Percentiles rank a stretch among this genome's conserved stretches.
Evolutionary conservation across 2,329 filamentous ascomycete genomes (phyloP).

Genomic region (Fusarium sp.): DNA sequence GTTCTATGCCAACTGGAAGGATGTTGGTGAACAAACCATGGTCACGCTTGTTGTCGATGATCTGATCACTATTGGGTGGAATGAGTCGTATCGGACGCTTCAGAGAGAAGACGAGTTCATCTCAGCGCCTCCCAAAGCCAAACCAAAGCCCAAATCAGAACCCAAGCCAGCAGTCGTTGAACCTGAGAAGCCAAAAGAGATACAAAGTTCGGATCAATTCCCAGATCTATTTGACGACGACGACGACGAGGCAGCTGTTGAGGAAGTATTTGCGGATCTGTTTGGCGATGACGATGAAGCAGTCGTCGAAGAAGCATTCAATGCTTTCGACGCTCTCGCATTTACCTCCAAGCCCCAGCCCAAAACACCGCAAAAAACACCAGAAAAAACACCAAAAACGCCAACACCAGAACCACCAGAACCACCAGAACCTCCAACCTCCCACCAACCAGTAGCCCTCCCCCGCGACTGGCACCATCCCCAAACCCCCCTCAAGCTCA

Average conservation of each 20-base stretch:
- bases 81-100: slow-evolving; percentile 55
- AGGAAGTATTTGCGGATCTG: slow-evolving; percentile 51
- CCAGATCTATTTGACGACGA: slow-evolving; percentile 10
- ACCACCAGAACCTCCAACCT: neutral
- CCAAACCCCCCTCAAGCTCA: slow-evolving; percentile 64
- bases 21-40: slow-evolving; percentile 46
- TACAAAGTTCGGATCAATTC: neutral
- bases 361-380: slow-evolving; percentile 18
- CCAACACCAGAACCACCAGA: no score
- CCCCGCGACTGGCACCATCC: slow-evolving; percentile 59
- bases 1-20: slow-evolving; percentile 54
- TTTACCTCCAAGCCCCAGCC: slow-evolving; percentile 34
- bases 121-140: neutral
- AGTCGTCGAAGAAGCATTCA: slow-evolving; percentile 54
- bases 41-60: slow-evolving; percentile 63
- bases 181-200: neutral
- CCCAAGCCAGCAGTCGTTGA: neutral
- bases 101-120: slow-evolving; percentile 18
- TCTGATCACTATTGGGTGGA: slow-evolving; percentile 63
- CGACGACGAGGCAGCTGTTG: slow-evolving; percentile 42
- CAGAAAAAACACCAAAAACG: no score
- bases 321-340: slow-evolving; percentile 55
- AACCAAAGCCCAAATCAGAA: no score
- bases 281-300: slow-evolving; percentile 40
- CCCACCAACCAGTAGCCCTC: slow-evolving; percentile 52